phyloP scores from a whole-genome alignment of 805 yeast genomes.

The Scheffersomyces lignosus region DNA sequence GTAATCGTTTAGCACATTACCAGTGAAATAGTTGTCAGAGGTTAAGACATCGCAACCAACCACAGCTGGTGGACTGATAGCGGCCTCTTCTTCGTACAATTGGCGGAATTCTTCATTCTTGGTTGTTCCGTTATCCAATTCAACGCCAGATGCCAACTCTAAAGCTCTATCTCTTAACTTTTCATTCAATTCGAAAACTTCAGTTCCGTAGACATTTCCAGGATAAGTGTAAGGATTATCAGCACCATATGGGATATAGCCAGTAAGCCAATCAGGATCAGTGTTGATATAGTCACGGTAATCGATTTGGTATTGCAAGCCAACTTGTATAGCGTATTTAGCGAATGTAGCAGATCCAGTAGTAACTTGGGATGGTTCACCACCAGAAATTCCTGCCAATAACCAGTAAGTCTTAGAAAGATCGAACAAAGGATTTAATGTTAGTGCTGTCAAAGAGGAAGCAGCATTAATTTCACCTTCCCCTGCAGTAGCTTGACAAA shows the following conservation, averaged over 20 bases:
- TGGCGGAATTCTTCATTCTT: constrained; percentile 14
- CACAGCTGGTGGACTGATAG: constrained; percentile 13
- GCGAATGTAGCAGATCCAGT: constrained; percentile 20
- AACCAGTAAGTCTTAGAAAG: constrained; percentile 18
- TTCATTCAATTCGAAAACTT: constrained; percentile 20
- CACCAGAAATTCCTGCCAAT: constrained; percentile 21
- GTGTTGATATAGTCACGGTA: constrained; percentile 15
- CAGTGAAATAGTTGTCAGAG: constrained; percentile 20
- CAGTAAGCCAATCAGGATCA: constrained; percentile 17
- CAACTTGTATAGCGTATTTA: constrained; percentile 21
- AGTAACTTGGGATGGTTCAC: constrained; percentile 19
- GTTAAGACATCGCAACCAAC: constrained; percentile 19
- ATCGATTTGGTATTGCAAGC: constrained; percentile 18
- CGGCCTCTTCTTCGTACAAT: constrained; percentile 15
- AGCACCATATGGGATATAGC: constrained; percentile 20
- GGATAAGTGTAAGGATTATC: constrained; percentile 20
- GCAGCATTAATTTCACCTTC: constrained; percentile 24
- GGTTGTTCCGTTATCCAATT: constrained; percentile 17
- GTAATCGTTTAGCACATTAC: constrained; percentile 20
- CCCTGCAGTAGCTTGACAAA: constrained; percentile 20
- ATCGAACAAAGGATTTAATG: constrained; percentile 18
- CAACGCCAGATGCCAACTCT: constrained; percentile 14
- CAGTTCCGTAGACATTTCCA: constrained; percentile 18
- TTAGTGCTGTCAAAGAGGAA: constrained; percentile 17
- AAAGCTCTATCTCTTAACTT: constrained; percentile 21